phyloP scores from a whole-genome alignment of 2,329 filamentous ascomycete species.

The Septoria linicola region DNA sequence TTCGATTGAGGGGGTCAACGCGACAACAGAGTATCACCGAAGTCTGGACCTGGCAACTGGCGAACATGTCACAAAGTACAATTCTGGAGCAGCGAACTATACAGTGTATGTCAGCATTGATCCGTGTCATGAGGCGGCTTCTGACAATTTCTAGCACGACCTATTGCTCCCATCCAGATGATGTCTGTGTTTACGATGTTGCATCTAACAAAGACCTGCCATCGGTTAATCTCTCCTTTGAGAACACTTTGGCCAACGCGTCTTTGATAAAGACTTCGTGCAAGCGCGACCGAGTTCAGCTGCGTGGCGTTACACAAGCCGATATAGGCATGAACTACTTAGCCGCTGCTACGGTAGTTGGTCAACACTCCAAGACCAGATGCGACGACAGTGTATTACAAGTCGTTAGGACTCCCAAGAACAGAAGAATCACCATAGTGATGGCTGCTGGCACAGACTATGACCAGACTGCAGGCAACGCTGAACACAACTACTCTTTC shows the following conservation, averaged over 20 bases:
- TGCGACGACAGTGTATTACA: conserved; percentile 34
- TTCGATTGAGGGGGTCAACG: conserved; percentile 36
- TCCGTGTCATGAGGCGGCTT: neutral
- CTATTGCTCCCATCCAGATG: conserved; percentile 49
- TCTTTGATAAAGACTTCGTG: conserved; percentile 22
- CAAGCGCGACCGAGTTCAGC: conserved; percentile 32
- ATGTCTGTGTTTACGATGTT: conserved; percentile 44
- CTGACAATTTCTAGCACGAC: conserved; percentile 31
- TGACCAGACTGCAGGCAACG: conserved; percentile 51
- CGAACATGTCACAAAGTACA: conserved; percentile 38
- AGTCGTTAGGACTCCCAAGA: conserved; percentile 29
- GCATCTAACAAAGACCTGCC: conserved; percentile 40
- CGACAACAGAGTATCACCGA: conserved; percentile 42
- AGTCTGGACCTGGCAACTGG: conserved; percentile 48
- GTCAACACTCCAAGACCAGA: conserved; percentile 20
- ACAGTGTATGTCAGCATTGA: conserved; percentile 20
- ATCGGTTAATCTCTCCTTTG: conserved; percentile 42
- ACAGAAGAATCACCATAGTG: conserved; percentile 41
- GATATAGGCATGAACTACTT: conserved; percentile 50
- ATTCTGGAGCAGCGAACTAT: conserved; percentile 33
- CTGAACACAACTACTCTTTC: conserved; percentile 48
- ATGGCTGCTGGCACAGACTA: conserved; percentile 52
- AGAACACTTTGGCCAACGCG: conserved; percentile 42
- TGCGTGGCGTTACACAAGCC: conserved; percentile 43
- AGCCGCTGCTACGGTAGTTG: conserved; percentile 39